Percentiles rank a stretch among this genome's conserved stretches.
Conservation (phyloP, 1,284 basidiomycete genomes). For the Pseudozyma pruni region DNA sequence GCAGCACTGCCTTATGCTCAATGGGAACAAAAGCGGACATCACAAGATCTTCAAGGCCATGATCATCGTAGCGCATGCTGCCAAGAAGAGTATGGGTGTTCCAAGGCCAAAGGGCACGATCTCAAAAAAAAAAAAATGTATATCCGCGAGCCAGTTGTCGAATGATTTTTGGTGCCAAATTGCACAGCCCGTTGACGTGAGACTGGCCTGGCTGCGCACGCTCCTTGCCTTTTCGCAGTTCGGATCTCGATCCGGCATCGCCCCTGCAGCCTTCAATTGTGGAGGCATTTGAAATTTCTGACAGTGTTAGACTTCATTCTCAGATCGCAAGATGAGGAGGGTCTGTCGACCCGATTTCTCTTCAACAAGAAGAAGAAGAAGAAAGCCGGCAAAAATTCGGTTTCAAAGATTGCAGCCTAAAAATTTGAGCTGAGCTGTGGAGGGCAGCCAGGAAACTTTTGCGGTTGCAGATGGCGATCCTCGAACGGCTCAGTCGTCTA, state of each 20-base stretch:
- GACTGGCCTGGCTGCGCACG: constrained; percentile 1
- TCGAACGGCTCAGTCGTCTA: too few relatives aligned
- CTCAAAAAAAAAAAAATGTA: too few relatives aligned
- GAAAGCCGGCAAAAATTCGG: background rate
- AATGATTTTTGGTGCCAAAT: too few relatives aligned
- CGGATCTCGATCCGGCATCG: background rate
- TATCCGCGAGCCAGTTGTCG: too few relatives aligned
- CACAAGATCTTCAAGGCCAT: too few relatives aligned
- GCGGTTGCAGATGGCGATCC: constrained; percentile 3
- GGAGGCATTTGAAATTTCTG: constrained; percentile 3
- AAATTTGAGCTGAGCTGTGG: constrained; percentile 14
- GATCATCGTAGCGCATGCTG: too few relatives aligned
- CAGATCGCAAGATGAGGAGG: too few relatives aligned
- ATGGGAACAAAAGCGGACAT: too few relatives aligned
- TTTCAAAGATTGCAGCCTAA: background rate
- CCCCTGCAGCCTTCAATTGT: constrained; percentile 6
- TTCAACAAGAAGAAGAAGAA: background rate
- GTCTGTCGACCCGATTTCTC: background rate
- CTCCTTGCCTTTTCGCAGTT: background rate
- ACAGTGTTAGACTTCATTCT: background rate
- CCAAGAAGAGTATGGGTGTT: too few relatives aligned
- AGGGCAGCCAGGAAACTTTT: constrained; percentile 1
- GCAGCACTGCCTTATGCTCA: too few relatives aligned
- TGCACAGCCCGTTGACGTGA: constrained; percentile 2
- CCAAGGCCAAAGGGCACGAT: too few relatives aligned